Percentiles rank a stretch among this genome's conserved stretches.
Evolutionary conservation across 176 grass and related monocot species (phyloP).

Genomic region (sorghum (Sorghum bicolor)): DNA sequence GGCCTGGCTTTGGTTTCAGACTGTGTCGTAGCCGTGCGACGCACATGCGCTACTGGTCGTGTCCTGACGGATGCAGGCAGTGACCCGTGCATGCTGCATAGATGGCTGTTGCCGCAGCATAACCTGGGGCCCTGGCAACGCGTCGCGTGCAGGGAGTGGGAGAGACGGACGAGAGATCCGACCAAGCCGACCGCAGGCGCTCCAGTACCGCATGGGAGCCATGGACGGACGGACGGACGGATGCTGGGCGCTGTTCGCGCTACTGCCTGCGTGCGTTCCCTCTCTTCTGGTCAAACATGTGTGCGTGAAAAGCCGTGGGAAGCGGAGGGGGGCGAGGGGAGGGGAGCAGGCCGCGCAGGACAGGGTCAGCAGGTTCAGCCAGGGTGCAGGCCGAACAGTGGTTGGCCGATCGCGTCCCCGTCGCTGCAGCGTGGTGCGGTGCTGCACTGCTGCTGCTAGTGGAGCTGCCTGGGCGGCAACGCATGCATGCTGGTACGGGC

Average conservation of each 20-base stretch:
- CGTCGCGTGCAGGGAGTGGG: neutral
- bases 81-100: neutral
- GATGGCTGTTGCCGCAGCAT: neutral
- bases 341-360: neutral
- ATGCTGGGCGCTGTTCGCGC: neutral
- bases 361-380: neutral
- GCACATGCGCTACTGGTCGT: neutral
- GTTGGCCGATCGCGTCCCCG: neutral
- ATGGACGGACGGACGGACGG: neutral
- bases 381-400: neutral
- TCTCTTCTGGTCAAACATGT: conserved; percentile 1
- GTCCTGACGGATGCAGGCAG: neutral
- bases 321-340: neutral
- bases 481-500: neutral
- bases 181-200: neutral
- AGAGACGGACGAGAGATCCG: neutral
- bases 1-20: neutral
- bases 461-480: too few species aligned
- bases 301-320: conserved; percentile 4
- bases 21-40: too few species aligned
- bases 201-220: neutral
- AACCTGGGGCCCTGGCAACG: neutral
- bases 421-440: too few species aligned
- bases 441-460: too few species aligned
- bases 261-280: neutral